Evolutionary conservation across 2,329 filamentous ascomycete species (phyloP).

Genomic region (Aspergillus spinulosporus): DNA sequence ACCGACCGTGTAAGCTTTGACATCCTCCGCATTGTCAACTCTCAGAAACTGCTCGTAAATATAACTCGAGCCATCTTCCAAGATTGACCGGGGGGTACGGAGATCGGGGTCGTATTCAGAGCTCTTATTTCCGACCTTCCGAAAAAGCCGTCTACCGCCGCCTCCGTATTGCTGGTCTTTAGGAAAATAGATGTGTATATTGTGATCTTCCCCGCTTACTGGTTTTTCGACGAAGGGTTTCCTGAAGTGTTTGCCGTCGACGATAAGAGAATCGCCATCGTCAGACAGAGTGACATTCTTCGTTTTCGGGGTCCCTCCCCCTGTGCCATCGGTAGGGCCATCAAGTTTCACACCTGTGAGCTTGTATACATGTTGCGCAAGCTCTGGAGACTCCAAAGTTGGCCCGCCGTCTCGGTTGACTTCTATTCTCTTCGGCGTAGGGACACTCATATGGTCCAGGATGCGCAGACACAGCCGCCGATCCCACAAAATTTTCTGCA

Average conservation of each 20-base stretch:
- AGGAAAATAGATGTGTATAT: constrained; percentile 97
- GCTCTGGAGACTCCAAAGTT: constrained; percentile 71
- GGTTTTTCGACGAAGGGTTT: constrained; percentile 99
- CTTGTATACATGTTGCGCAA: constrained; percentile 76
- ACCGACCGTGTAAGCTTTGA: constrained; percentile 98
- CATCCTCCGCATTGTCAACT: constrained; percentile 95
- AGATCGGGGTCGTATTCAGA: constrained; percentile 89
- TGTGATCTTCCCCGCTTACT: constrained; percentile 97
- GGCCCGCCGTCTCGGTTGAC: constrained; percentile 93
- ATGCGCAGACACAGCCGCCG: constrained; percentile 84
- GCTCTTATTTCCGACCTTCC: constrained; percentile 98
- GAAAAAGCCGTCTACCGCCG: constrained; percentile 86
- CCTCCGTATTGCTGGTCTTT: constrained; percentile 71
- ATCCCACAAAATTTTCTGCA: constrained; percentile 98
- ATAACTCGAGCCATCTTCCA: constrained; percentile 79
- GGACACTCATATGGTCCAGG: constrained; percentile 83
- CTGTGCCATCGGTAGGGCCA: constrained; percentile 66
- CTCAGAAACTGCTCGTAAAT: constrained; percentile 97
- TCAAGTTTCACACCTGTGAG: constrained; percentile 75
- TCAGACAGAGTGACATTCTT: constrained; percentile 81
- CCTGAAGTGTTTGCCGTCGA: constrained; percentile 76
- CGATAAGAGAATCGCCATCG: constrained; percentile 80
- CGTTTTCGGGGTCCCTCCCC: constrained; percentile 58
- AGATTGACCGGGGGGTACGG: constrained; percentile 73
- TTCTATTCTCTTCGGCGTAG: constrained; percentile 83